Conservation (phyloP, 208 protist genomes). For the Leishmania lainsoni region DNA sequence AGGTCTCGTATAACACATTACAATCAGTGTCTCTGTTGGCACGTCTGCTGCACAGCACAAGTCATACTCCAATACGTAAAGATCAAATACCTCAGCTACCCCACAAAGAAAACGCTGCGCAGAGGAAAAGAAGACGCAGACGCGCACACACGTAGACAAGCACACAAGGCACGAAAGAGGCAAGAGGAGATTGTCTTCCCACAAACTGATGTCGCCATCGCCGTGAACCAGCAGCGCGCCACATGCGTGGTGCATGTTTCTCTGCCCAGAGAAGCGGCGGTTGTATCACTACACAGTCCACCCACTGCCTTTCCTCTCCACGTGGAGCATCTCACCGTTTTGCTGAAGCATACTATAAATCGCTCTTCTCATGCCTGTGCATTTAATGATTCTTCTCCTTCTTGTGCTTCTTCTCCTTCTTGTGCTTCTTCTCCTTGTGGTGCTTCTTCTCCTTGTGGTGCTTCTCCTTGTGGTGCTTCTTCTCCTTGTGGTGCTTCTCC, state of each 20-base stretch:
- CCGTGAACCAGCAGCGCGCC: background rate
- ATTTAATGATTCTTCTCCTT: background rate
- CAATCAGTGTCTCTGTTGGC: background rate
- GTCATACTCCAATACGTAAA: background rate
- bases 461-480: conserved; percentile 35
- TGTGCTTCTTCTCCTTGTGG: conserved; percentile 45
- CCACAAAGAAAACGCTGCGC: background rate
- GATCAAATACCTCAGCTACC: background rate
- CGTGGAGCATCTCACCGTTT: background rate
- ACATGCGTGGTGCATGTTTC: background rate
- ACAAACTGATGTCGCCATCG: background rate
- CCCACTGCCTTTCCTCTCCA: background rate
- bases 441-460: conserved; percentile 35
- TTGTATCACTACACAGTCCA: background rate
- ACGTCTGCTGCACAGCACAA: background rate
- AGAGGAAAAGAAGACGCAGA: background rate
- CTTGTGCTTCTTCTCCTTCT: conserved; percentile 18
- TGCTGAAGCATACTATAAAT: background rate
- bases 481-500: conserved; percentile 36
- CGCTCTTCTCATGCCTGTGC: background rate
- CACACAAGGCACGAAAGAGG: background rate
- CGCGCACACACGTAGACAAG: background rate
- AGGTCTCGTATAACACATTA: background rate
- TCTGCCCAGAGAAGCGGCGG: background rate
- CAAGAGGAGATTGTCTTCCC: background rate